Evolutionary conservation across 2,329 filamentous ascomycete species (phyloP), one percentile per base, ranked within the genome.

Genomic region (Lasiodiplodia theobromae): DNA sequence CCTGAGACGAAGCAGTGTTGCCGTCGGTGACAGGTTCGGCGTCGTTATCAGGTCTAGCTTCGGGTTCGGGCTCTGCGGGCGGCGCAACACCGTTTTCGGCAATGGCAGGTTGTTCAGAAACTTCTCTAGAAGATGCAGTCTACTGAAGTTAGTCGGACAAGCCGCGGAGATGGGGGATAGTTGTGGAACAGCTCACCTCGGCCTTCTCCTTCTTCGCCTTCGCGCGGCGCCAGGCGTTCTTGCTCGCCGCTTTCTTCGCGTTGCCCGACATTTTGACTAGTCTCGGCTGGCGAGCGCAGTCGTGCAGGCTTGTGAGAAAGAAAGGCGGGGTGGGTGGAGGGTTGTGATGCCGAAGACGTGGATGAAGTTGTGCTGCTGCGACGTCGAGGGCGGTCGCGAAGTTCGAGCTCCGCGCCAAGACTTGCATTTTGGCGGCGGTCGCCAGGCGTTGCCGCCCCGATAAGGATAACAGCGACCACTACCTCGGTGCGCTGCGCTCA

Each of bases 141-240:
- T 38, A 31, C 38, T 40, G 28, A 14, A 34, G 53, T 69, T 37
- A 69, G 54, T 52, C 6, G 21, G 44, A 11, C 8, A 21, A 23
- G 31, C 12, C 40, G 40, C 16, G 3, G 23, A 37, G n/a, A 31
- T 34, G 57, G 49, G 56, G 12, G 62, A 54, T 18, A 38, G 8
- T 23, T 21, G 10, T 23, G 12, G 40, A 14, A 23, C 21, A 63
- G 71, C 78, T 83, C 79, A 87, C 82, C 73, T 88, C 81, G 76
- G 89, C 89, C 83, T 96, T 96, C 78, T 93, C 89, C 75, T 93
- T 92, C 89, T 97, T 97, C 88, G 96, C 97, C 85, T 95, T 94
- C 60, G 93, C 92, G 79, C 95, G 90, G 79, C 94, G 89, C 85
- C 94, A 91, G 82, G 97, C 93, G 82, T 97, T 97, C 85, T 97